Evolutionary conservation across 441 rosid species (phyloP), one percentile per base, ranked within the genome.

Genomic region (Croton laevigatus): DNA sequence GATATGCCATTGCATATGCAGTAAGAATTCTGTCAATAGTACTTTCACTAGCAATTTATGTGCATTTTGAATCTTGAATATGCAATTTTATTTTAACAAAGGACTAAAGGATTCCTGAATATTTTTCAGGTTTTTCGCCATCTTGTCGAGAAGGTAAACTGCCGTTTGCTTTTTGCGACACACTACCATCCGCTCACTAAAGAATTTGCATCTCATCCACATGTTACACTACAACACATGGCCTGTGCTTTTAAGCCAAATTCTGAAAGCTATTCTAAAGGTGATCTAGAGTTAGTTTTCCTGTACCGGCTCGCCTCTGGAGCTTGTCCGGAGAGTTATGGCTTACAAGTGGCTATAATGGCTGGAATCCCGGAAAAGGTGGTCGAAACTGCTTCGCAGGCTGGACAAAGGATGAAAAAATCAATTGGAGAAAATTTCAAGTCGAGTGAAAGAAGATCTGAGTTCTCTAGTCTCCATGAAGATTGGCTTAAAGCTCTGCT

Each of bases 1-100:
- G 99, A 75, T 95, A 95, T 70, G 97, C 99, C 81, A 93, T 95
- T 55, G 99, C 98, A 66, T 91, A 89, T 68, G 90, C 99, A 4
- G 99, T 94, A 78, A 88, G 87, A 66, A 66, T 71, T 69, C n/a
- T 63, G 22, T 4, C 37, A 37, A 27, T 27, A 27, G 32, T 27
- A 27, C 32, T 27, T 66, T 66, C 49, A 51, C n/a, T 51, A 16
- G 19, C 46, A 49, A 13, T 2, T 17, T 9, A 20, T 4, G 17
- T 12, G 48, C 48, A 19, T 16, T 42, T 42, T 62, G 65, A 38
- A 42, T 19, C 5, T 49, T 20, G 19, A 36, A 34, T 62, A 51
- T 49, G 20, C 53, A 53, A n/a, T 16, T 53, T n/a, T 19, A 53
- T 9, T 53, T 1, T 6, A 9, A 7, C 8, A 53, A 51, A n/a